These are phyloP conservation scores for Mycotypha africana DNA, from an alignment of 371 early-diverging fungal species.

Conservation along the genomic window DNA sequence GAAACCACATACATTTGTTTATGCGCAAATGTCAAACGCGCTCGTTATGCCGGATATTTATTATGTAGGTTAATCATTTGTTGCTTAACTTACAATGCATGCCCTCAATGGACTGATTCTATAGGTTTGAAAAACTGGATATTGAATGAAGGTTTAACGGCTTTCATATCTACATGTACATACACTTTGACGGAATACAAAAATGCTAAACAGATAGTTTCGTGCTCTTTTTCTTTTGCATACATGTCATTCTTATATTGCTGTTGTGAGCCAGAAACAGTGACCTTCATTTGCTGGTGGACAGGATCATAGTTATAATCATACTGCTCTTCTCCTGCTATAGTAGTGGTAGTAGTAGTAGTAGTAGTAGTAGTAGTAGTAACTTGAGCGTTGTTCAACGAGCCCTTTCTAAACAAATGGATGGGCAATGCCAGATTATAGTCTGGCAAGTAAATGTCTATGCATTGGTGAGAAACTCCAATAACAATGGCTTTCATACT, in stretches of 20 bases:
- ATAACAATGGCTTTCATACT: slow-evolving; percentile 5
- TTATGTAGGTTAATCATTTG: no score
- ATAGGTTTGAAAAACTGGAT: no score
- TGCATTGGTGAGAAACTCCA: slow-evolving; percentile 2
- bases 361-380: no score
- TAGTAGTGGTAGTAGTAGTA: no score
- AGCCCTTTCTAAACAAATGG: slow-evolving; percentile 1
- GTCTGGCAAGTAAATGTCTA: slow-evolving; percentile 11
- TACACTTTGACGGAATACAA: slow-evolving; percentile 6
- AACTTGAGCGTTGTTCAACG: no score
- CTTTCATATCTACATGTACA: slow-evolving; percentile 21
- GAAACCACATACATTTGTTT: no score
- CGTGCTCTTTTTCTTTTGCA: neutral
- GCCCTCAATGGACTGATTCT: no score
- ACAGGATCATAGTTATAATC: slow-evolving; percentile 1
- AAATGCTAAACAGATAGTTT: neutral
- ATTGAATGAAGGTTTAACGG: slow-evolving; percentile 9
- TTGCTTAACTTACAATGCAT: no score
- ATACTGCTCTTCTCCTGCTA: slow-evolving; percentile 6
- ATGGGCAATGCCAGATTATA: slow-evolving; percentile 10
- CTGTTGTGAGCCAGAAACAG: no score
- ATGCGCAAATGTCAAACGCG: no score
- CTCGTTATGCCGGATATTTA: no score
- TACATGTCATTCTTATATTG: no score
- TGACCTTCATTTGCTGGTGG: slow-evolving; percentile 6